A percentile compares a stretch with the other conserved stretches of the same genome.
Evolutionary conservation across 441 rosid species (phyloP).

Genomic region (Daphne laureola): DNA sequence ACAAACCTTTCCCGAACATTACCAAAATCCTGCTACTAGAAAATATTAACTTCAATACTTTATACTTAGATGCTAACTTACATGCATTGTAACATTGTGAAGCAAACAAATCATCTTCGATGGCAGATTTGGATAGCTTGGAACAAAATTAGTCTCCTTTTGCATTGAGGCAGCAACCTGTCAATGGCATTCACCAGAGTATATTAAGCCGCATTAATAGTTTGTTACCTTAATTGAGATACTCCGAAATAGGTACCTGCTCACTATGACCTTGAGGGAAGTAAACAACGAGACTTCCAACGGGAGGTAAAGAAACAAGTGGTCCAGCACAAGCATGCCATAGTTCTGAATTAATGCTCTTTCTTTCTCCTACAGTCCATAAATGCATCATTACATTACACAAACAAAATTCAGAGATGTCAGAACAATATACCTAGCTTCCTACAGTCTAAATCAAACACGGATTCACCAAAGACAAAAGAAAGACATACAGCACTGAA

Average conservation of each 20-base stretch:
- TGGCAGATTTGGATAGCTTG: constrained; percentile 91
- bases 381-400: constrained; percentile 4
- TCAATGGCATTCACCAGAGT: constrained; percentile 1
- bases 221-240: constrained; percentile 10
- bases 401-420: not conserved
- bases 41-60: not conserved
- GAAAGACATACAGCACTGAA: too few relatives aligned
- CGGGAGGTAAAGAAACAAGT: constrained; percentile 76
- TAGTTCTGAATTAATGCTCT: constrained; percentile 74
- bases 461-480: too few relatives aligned
- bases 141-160: constrained; percentile 75
- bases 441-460: not conserved
- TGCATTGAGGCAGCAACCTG: constrained; percentile 99
- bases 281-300: constrained; percentile 92
- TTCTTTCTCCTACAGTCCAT: constrained; percentile 60
- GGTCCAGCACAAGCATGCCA: constrained; percentile 99
- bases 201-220: constrained; percentile 11
- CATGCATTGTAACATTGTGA: constrained; percentile 79
- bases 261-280: constrained; percentile 99
- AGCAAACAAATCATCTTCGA: constrained; percentile 91
- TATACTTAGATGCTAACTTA: constrained; percentile 23
- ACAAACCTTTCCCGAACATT: too few relatives aligned
- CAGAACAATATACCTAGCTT: not conserved
- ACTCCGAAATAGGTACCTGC: constrained; percentile 44
- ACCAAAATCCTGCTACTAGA: not conserved